phyloP scores from a whole-genome alignment of 306 rosid species.

The Leucaena leucocephala region DNA sequence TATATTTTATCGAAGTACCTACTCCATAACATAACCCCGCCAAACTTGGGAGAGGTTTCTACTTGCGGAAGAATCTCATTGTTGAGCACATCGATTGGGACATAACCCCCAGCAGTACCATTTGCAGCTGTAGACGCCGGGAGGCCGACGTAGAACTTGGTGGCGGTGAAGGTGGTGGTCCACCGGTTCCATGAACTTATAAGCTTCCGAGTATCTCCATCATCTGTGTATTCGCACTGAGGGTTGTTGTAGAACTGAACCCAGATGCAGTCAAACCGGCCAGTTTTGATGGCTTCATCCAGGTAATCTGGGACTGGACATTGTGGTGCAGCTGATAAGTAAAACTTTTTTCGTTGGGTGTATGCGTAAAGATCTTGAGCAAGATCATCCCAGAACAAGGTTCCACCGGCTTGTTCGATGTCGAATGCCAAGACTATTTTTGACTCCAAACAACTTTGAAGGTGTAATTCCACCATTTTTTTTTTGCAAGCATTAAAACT shows the following conservation, averaged over 20 bases:
- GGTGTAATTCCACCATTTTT: slow-evolving; percentile 19
- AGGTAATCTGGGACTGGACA: slow-evolving; percentile 1
- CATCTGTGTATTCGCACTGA: background rate
- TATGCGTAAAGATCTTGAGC: background rate
- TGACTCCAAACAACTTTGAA: slow-evolving; percentile 28
- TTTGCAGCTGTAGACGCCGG: slow-evolving; percentile 43
- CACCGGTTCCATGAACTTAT: slow-evolving; percentile 48
- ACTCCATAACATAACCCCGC: background rate
- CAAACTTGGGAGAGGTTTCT: slow-evolving; percentile 39
- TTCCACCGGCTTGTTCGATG: slow-evolving; percentile 38
- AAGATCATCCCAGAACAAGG: slow-evolving; percentile 39
- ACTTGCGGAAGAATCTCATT: slow-evolving; percentile 49
- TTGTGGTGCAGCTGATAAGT: slow-evolving; percentile 55
- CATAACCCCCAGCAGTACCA: slow-evolving; percentile 35
- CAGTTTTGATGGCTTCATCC: background rate
- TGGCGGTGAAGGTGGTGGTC: slow-evolving; percentile 10
- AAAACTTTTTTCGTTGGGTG: slow-evolving; percentile 16
- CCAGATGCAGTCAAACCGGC: background rate
- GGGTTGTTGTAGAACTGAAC: slow-evolving; percentile 12
- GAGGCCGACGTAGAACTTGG: slow-evolving; percentile 44
- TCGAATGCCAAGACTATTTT: slow-evolving; percentile 31
- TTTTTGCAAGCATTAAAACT: background rate
- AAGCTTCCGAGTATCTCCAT: slow-evolving; percentile 28
- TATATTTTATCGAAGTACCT: background rate
- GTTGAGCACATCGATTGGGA: slow-evolving; percentile 43